Base-by-base conservation (phyloP, 306 rosid species). In the Castanopsis chinensis region DNA sequence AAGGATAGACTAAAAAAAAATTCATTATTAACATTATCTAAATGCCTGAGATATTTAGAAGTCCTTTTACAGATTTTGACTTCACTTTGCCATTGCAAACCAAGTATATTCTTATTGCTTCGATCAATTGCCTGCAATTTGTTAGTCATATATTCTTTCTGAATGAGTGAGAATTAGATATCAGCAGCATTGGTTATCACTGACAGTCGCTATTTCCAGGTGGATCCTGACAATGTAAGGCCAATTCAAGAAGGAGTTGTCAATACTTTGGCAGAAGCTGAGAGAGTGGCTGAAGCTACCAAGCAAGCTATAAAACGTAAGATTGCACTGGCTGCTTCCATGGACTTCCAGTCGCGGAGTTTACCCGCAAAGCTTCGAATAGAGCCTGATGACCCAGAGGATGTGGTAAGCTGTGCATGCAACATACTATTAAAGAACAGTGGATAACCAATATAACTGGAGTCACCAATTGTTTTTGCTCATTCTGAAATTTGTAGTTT, bases 371-470 rank as follows among this genome's bases (percentile, higher is more conserved):
- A 93, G 82, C 99, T 95, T 77, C 97, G 94, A 27, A 91, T 92
- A 83, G 99, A 93, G 74, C 92, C 98, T 7, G 91, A 90, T 69
- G 99, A 95, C 85, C 93, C 97, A 10, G 99, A 95, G 90, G 99
- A 95, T 80, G 99, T 95, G 89, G 99, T 91, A 78, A 78, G 88
- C 82, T 80, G 45, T 80, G 70, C 21, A 5, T 64, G 23, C 57
- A 13, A 6, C 57, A 7, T 53, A 10, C 69, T 51, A 10, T 25
- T 41, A 19, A 18, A 35, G 45, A 67, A 35, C 6, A n/a, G 4
- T 67, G 3, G 51, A 33, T 32, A 67, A 33, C 25, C n/a, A 32
- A 32, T 33, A n/a, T 28, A 17, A 67, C 52, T 73, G 49, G 65
- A 67, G 78, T 13, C 49, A 5, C 33, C 65, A 71, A 53, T 80